Evolutionary conservation across 1,284 basidiomycete species (phyloP).

Genomic region (Trichosporon coremiiforme): DNA sequence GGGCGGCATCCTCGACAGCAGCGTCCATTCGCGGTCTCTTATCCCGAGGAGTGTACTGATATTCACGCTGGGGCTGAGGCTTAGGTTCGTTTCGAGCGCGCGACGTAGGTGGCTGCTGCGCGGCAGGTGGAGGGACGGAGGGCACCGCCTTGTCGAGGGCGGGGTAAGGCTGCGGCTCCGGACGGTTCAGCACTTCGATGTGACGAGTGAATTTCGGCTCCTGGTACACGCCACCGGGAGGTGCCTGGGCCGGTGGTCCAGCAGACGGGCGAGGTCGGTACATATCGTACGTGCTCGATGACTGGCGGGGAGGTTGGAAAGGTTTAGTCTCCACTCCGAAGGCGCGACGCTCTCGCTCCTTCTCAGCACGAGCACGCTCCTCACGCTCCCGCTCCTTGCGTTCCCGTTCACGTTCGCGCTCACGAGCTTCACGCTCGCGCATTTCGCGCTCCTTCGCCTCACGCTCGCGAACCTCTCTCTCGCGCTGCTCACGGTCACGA

Average conservation of each 20-base stretch:
- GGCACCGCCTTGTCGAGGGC: slow-evolving; percentile 10
- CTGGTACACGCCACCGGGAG: slow-evolving; percentile 19
- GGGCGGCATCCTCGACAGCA: slow-evolving; percentile 47
- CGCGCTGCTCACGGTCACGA: slow-evolving; percentile 27
- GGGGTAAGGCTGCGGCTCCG: slow-evolving; percentile 30
- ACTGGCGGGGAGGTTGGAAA: slow-evolving; percentile 33
- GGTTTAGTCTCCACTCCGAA: slow-evolving; percentile 33
- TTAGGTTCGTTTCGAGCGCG: slow-evolving; percentile 39
- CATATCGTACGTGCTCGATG: slow-evolving; percentile 31
- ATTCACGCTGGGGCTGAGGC: slow-evolving; percentile 36
- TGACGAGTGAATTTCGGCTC: slow-evolving; percentile 37
- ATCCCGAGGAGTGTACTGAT: slow-evolving; percentile 42
- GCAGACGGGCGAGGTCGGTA: slow-evolving; percentile 25
- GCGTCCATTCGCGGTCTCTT: slow-evolving; percentile 52
- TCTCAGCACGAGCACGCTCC: slow-evolving; percentile 25
- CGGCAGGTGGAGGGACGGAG: neutral
- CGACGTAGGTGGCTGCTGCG: slow-evolving; percentile 19
- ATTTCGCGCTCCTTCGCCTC: slow-evolving; percentile 17
- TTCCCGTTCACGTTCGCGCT: slow-evolving; percentile 26
- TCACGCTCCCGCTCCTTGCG: slow-evolving; percentile 26
- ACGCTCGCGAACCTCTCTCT: slow-evolving; percentile 21
- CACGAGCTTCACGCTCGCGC: slow-evolving; percentile 25
- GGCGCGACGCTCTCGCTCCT: slow-evolving; percentile 26
- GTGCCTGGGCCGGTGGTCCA: neutral
- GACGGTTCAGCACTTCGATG: slow-evolving; percentile 46